Conservation (phyloP, 129 eudicot genomes). For the Gnaphalium uliginosum region DNA sequence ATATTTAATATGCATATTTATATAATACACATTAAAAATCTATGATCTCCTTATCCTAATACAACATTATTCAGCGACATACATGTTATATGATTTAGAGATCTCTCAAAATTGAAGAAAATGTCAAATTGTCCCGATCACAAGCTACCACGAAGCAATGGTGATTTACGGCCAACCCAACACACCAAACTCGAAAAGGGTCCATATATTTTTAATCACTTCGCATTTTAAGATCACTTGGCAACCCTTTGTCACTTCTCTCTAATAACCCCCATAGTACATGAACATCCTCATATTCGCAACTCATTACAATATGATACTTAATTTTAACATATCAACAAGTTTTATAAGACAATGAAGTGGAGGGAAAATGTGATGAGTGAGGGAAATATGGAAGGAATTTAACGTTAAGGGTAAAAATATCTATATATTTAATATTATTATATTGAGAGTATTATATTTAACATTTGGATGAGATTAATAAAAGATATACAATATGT, state of each 20-base stretch:
- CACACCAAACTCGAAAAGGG: slow-evolving; percentile 18
- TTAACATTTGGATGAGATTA: too few relatives aligned
- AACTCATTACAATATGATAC: slow-evolving; percentile 37
- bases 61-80: background rate
- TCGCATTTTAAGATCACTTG: slow-evolving; percentile 12
- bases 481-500: too few relatives aligned
- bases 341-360: too few relatives aligned
- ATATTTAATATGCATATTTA: too few relatives aligned
- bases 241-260: slow-evolving; percentile 31
- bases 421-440: too few relatives aligned
- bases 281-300: slow-evolving; percentile 68
- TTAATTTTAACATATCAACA: too few relatives aligned
- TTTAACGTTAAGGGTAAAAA: too few relatives aligned
- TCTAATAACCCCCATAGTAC: slow-evolving; percentile 57
- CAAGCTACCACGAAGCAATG: slow-evolving; percentile 32
- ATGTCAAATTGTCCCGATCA: slow-evolving; percentile 11
- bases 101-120: background rate
- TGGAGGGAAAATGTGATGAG: too few relatives aligned
- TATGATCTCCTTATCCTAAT: too few relatives aligned
- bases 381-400: too few relatives aligned
- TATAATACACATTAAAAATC: too few relatives aligned
- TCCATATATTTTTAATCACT: slow-evolving; percentile 22
- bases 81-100: background rate
- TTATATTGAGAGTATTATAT: too few relatives aligned
- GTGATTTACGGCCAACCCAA: slow-evolving; percentile 39